A percentile compares a stretch with the other conserved stretches of the same genome.
phyloP scores from a whole-genome alignment of 192 early-diverging fungal genomes.

The Linnemannia zychae region DNA sequence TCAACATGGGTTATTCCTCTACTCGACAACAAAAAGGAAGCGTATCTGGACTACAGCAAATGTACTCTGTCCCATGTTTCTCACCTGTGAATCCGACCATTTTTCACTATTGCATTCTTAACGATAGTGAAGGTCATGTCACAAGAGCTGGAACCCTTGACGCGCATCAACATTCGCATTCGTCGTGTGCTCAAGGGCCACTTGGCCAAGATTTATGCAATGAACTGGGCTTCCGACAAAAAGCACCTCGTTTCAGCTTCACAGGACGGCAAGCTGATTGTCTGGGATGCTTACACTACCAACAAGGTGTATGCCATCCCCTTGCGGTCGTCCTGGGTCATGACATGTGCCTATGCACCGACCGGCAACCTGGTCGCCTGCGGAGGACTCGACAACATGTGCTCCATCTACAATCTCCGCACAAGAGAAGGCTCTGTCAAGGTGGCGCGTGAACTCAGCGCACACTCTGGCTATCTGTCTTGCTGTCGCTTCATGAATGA shows the following conservation, averaged over 20 bases:
- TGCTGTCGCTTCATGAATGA: slow-evolving; percentile 98
- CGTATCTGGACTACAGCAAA: background rate
- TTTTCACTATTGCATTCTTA: background rate
- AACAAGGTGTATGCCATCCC: slow-evolving; percentile 99
- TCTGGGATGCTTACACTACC: slow-evolving; percentile 99
- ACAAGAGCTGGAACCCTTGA: slow-evolving; percentile 87
- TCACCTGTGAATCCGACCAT: background rate
- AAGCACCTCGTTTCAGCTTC: slow-evolving; percentile 98
- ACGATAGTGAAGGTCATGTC: slow-evolving; percentile 88
- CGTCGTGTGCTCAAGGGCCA: slow-evolving; percentile 98
- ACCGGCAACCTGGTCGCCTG: slow-evolving; percentile 99
- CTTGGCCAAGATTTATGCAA: slow-evolving; percentile 98
- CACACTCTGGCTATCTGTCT: slow-evolving; percentile 97
- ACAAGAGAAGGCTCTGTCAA: slow-evolving; percentile 95
- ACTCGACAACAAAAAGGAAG: background rate
- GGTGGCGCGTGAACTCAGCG: slow-evolving; percentile 94
- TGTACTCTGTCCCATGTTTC: background rate
- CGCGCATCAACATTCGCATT: slow-evolving; percentile 94
- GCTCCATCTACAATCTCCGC: slow-evolving; percentile 98
- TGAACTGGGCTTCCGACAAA: slow-evolving; percentile 99
- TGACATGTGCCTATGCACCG: slow-evolving; percentile 99
- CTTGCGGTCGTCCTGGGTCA: slow-evolving; percentile 99
- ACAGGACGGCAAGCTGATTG: slow-evolving; percentile 99
- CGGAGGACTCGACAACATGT: slow-evolving; percentile 99
- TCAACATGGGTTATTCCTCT: no score